Percentiles rank a stretch among this genome's conserved stretches.
phyloP scores from a whole-genome alignment of 495 filamentous ascomycete species.

The Penicillium psychrofluorescens region DNA sequence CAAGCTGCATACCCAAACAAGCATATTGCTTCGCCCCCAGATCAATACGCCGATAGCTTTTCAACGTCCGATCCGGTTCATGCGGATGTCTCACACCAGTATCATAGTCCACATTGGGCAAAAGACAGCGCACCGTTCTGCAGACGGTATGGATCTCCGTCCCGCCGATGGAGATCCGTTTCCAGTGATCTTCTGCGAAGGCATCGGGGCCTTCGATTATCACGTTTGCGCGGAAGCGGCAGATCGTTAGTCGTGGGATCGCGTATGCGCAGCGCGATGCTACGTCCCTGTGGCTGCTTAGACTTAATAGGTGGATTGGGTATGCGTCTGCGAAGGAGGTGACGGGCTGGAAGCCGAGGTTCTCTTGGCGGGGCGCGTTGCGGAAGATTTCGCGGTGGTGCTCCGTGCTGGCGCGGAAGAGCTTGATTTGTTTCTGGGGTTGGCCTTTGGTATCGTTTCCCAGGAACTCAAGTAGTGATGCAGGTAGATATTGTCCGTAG shows the following conservation, averaged over 20 bases:
- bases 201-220: conserved; percentile 57
- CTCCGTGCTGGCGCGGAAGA: conserved; percentile 64
- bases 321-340: conserved; percentile 86
- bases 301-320: conserved; percentile 72
- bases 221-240: conserved; percentile 80
- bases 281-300: conserved; percentile 64
- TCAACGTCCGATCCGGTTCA: conserved; percentile 69
- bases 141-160: conserved; percentile 53
- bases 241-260: conserved; percentile 56
- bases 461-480: conserved; percentile 51
- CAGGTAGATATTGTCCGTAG: conserved; percentile 42
- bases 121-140: conserved; percentile 68
- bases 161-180: conserved; percentile 50
- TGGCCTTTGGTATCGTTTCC: conserved; percentile 12
- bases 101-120: conserved; percentile 76
- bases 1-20: conserved; percentile 66
- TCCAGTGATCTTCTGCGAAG: conserved; percentile 76
- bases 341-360: conserved; percentile 66
- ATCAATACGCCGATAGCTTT: conserved; percentile 66
- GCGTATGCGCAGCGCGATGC: conserved; percentile 41
- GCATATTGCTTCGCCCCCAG: conserved; percentile 56
- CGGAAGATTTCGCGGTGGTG: conserved; percentile 62
- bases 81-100: conserved; percentile 61
- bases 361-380: conserved; percentile 62
- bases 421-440: conserved; percentile 43